phyloP scores from a whole-genome alignment of 1,284 basidiomycete species.

The Rhodofomes roseus region DNA sequence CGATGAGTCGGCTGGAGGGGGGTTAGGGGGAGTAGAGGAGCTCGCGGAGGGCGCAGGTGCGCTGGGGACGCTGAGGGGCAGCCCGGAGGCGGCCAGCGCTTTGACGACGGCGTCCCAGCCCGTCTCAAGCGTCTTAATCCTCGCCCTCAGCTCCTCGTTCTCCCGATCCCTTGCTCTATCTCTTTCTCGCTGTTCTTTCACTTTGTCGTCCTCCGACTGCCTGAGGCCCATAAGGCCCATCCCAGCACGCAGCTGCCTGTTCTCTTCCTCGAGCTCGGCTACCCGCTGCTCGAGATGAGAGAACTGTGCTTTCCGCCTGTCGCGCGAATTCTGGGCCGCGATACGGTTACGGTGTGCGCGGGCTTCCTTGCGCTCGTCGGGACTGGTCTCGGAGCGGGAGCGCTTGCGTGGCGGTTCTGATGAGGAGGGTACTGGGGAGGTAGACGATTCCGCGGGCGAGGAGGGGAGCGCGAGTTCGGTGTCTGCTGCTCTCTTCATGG shows the following conservation, averaged over 20 bases:
- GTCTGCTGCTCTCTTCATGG: constrained; percentile 31
- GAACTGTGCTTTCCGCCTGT: constrained; percentile 77
- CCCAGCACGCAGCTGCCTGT: constrained; percentile 38
- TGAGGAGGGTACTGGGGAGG: constrained; percentile 24
- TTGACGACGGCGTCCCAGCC: constrained; percentile 78
- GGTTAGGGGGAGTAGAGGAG: constrained; percentile 21
- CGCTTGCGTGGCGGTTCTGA: constrained; percentile 59
- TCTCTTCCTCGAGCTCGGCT: constrained; percentile 43
- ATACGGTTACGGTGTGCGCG: constrained; percentile 80
- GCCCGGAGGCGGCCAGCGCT: constrained; percentile 64
- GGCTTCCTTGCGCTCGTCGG: constrained; percentile 78
- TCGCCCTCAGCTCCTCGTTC: constrained; percentile 70
- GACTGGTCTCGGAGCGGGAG: constrained; percentile 51
- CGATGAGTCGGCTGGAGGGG: constrained; percentile 15
- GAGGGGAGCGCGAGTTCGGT: constrained; percentile 21
- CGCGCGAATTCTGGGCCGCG: constrained; percentile 81
- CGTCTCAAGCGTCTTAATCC: constrained; percentile 71
- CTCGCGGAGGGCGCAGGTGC: constrained; percentile 22
- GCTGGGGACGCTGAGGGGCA: constrained; percentile 37
- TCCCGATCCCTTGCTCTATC: constrained; percentile 56
- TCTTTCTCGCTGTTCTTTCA: constrained; percentile 35
- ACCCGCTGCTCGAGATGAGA: constrained; percentile 41
- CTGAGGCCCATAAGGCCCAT: constrained; percentile 28
- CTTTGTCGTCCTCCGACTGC: constrained; percentile 24
- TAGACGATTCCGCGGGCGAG: constrained; percentile 24